Evolutionary conservation across 306 rosid genomes (phyloP).

Genomic region (Cicer bijugum): DNA sequence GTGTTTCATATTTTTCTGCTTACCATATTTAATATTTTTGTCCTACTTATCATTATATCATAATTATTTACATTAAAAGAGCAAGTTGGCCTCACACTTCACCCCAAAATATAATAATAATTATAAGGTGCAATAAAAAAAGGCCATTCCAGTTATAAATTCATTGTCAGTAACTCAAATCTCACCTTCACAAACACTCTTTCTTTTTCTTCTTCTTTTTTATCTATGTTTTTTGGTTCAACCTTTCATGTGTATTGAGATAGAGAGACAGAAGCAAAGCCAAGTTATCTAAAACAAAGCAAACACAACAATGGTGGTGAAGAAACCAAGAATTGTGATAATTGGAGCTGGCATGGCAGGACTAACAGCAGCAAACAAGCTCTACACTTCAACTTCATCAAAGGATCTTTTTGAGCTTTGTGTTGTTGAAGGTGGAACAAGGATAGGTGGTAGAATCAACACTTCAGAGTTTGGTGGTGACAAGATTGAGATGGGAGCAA

Average conservation of each 20-base stretch:
- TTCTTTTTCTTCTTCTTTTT: conserved; percentile 30
- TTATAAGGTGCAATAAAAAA: conserved; percentile 25
- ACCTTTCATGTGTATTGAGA: conserved; percentile 7
- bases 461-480: conserved; percentile 91
- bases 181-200: conserved; percentile 53
- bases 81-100: conserved; percentile 36
- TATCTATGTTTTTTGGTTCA: conserved; percentile 11
- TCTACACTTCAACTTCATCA: conserved; percentile 59
- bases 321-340: conserved; percentile 81
- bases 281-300: background rate
- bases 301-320: conserved; percentile 65
- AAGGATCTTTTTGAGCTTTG: conserved; percentile 71
- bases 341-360: conserved; percentile 99
- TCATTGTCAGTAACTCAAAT: conserved; percentile 59
- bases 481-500: conserved; percentile 95
- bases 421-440: conserved; percentile 83
- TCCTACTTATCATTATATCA: background rate
- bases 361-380: conserved; percentile 88
- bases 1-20: background rate
- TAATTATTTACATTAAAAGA: conserved; percentile 19
- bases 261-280: conserved; percentile 20
- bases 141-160: conserved; percentile 59
- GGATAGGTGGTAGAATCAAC: conserved; percentile 95
- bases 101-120: conserved; percentile 5
- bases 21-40: conserved; percentile 8